Percentiles rank a stretch among this genome's conserved stretches.
phyloP scores from a whole-genome alignment of 2,329 filamentous ascomycete genomes.

The Fusarium incarnatum region DNA sequence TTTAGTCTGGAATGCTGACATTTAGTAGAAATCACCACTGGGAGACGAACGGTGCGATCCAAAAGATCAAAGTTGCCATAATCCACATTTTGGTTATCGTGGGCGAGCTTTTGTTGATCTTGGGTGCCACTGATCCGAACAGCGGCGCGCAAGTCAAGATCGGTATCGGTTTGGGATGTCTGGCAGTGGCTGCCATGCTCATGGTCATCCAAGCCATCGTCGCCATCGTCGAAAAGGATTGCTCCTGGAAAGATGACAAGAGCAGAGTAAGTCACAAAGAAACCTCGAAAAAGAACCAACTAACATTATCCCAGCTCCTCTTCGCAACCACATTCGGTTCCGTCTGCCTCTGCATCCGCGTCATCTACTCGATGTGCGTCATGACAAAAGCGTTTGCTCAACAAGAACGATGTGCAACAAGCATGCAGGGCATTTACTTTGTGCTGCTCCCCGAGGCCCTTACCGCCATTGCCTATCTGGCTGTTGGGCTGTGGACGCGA shows the following conservation, averaged over 20 bases:
- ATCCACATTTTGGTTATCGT: not conserved
- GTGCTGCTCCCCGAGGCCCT: not conserved
- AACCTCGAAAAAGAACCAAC: rapidly evolving
- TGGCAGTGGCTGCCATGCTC: not conserved
- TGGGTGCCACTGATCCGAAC: not conserved
- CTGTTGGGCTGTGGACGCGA: not conserved
- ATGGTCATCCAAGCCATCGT: not conserved
- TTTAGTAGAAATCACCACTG: not conserved
- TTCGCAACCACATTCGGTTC: not conserved
- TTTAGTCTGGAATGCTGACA: not conserved
- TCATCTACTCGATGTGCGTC: not conserved
- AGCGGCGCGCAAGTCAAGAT: not conserved
- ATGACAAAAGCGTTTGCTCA: not conserved
- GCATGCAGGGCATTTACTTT: not conserved
- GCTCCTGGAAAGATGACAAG: not conserved
- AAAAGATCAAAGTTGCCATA: not conserved
- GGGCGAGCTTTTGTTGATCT: not conserved
- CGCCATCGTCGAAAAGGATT: not conserved
- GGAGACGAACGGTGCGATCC: not conserved
- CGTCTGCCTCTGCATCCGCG: not conserved
- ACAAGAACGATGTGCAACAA: not conserved
- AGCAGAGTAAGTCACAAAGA: not conserved
- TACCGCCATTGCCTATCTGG: not conserved
- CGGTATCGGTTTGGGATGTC: not conserved
- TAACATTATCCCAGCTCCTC: not conserved